phyloP scores from a whole-genome alignment of 768 basidiomycete genomes.

The Hortiboletus campestris region DNA sequence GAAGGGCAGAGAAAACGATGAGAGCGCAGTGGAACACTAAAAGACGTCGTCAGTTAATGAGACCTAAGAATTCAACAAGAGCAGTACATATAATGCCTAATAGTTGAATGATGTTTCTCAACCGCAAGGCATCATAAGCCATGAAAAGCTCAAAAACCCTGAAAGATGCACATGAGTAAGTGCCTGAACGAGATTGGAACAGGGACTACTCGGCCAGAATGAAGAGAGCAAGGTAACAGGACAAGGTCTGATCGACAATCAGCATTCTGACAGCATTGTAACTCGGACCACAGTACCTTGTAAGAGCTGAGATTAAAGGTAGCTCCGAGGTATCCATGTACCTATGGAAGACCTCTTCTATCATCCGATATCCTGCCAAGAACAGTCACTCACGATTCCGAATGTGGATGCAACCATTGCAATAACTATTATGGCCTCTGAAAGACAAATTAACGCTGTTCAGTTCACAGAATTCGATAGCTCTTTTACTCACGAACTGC shows the following conservation, averaged over 20 bases:
- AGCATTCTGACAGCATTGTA: conserved; percentile 2
- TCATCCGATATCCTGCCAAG: neutral
- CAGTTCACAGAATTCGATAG: neutral
- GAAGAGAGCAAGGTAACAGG: conserved; percentile 84
- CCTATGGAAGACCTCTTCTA: conserved; percentile 37
- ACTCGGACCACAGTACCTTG: conserved; percentile 42
- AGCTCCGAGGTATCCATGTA: conserved; percentile 36
- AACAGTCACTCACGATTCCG: conserved; percentile 46
- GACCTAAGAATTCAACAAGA: neutral
- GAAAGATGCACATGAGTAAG: conserved; percentile 4
- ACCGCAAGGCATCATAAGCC: conserved; percentile 77
- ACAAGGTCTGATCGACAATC: conserved; percentile 54
- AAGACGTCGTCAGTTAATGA: conserved; percentile 4
- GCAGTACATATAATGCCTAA: conserved; percentile 65
- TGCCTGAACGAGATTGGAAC: neutral
- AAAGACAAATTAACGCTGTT: conserved; percentile 2
- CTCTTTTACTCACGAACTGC: conserved; percentile 53
- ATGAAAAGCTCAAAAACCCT: conserved; percentile 80
- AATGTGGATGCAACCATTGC: conserved; percentile 75
- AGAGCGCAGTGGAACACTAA: conserved; percentile 71
- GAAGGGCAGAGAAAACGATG: conserved; percentile 70
- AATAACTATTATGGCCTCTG: conserved; percentile 76
- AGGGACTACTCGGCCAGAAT: conserved; percentile 70
- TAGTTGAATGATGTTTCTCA: conserved; percentile 78
- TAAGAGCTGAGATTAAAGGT: conserved; percentile 35